Evolutionary conservation across 1,284 basidiomycete genomes (phyloP).

Genomic region (Inonotus hispidus): DNA sequence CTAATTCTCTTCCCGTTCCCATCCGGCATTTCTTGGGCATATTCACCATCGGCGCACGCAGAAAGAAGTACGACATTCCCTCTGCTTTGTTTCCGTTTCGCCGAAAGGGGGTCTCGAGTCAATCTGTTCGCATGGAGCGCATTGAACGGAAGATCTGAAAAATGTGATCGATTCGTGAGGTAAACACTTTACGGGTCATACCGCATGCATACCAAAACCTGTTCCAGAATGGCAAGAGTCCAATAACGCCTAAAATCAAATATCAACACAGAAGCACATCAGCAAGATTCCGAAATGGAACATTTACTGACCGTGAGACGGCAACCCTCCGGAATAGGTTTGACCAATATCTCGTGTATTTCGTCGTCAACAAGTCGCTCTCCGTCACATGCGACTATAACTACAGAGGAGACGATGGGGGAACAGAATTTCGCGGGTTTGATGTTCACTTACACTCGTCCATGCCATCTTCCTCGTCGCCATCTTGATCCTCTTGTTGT

Average conservation of each 20-base stretch:
- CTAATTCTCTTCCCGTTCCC: constrained; percentile 1
- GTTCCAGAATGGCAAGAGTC: constrained; percentile 21
- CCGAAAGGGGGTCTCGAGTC: neutral
- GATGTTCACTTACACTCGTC: constrained; percentile 17
- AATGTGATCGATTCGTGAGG: neutral
- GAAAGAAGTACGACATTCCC: constrained; percentile 15
- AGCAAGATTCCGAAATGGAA: neutral
- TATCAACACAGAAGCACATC: neutral
- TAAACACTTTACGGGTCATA: neutral
- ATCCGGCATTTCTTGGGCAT: constrained; percentile 9
- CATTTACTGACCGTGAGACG: constrained; percentile 14
- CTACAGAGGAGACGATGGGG: neutral
- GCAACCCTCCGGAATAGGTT: constrained; percentile 19
- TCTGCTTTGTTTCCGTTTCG: constrained; percentile 8
- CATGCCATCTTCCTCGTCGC: constrained; percentile 20
- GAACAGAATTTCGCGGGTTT: neutral
- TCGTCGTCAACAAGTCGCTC: constrained; percentile 20
- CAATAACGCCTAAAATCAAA: constrained; percentile 16
- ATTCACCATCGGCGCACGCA: constrained; percentile 11
- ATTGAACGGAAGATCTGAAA: constrained; percentile 8
- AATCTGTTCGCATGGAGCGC: neutral
- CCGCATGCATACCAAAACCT: constrained; percentile 7
- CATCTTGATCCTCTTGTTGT: constrained; percentile 19
- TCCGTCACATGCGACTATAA: constrained; percentile 18
- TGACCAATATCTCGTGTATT: constrained; percentile 19